These are phyloP conservation scores for Cytospora schulzeri DNA, from an alignment of 2,329 filamentous ascomycete species.

Conservation along the genomic window DNA sequence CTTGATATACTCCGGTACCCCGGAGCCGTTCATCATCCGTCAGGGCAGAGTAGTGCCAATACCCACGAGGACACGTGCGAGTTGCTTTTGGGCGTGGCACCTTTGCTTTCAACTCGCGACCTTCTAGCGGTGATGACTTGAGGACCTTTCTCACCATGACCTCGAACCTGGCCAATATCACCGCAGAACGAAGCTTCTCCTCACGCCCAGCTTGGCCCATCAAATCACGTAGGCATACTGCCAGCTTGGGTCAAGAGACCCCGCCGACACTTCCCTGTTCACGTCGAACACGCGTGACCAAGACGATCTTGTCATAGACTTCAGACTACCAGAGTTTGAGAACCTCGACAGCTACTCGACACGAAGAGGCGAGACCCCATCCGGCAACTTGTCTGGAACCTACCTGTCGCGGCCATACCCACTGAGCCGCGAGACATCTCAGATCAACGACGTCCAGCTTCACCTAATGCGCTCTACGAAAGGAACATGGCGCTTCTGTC, in stretches of 20 bases:
- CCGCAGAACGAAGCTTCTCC: neutral
- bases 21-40: neutral
- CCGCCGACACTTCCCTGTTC: neutral
- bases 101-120: neutral
- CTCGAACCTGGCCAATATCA: neutral
- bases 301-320: neutral
- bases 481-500: slow-evolving; percentile 15
- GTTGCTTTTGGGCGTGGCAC: neutral
- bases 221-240: neutral
- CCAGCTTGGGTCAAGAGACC: neutral
- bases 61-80: neutral
- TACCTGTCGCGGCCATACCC: neutral
- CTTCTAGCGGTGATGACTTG: neutral
- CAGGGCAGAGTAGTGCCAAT: neutral
- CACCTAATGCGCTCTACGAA: slow-evolving; percentile 18
- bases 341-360: neutral
- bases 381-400: neutral
- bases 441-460: neutral
- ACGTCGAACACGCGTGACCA: neutral
- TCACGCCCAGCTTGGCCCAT: neutral
- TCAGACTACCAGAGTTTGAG: neutral
- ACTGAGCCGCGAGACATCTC: neutral
- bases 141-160: neutral
- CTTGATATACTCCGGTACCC: neutral
- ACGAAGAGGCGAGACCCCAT: neutral